These are phyloP conservation scores for Ceratocystis alfenasii DNA, from an alignment of 2,329 filamentous ascomycete genomes.

Conservation along the genomic window DNA sequence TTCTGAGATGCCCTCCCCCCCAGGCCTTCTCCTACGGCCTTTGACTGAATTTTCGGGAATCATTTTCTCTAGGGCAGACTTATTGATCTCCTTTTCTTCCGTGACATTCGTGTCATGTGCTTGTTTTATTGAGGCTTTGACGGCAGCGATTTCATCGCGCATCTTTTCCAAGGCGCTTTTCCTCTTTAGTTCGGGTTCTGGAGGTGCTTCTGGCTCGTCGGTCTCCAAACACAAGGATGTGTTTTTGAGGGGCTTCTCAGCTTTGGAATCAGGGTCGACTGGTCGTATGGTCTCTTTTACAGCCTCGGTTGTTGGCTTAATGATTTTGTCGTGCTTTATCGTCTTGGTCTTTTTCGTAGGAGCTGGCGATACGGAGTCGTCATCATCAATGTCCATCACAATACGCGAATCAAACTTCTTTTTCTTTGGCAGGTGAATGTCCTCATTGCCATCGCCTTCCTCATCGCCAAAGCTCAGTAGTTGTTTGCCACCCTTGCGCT, in stretches of 20 bases:
- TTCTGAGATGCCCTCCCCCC: slow-evolving; percentile 38
- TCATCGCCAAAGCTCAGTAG: slow-evolving; percentile 67
- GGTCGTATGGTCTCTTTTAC: background rate
- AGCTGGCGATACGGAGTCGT: slow-evolving; percentile 9
- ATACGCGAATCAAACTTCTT: slow-evolving; percentile 68
- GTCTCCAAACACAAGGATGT: slow-evolving; percentile 10
- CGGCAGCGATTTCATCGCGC: slow-evolving; percentile 66
- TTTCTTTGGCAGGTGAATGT: slow-evolving; percentile 55
- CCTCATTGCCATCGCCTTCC: slow-evolving; percentile 45
- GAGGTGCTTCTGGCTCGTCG: slow-evolving; percentile 11
- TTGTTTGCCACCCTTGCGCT: slow-evolving; percentile 63
- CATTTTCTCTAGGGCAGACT: slow-evolving; percentile 59
- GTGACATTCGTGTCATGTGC: slow-evolving; percentile 34
- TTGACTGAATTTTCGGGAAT: slow-evolving; percentile 59
- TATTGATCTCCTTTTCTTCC: slow-evolving; percentile 44
- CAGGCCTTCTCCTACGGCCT: slow-evolving; percentile 52
- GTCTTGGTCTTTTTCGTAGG: slow-evolving; percentile 20
- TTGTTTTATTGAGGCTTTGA: slow-evolving; percentile 72
- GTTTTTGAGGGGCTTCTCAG: background rate
- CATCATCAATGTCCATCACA: slow-evolving; percentile 44
- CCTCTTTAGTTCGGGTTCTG: slow-evolving; percentile 23
- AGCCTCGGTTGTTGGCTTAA: background rate
- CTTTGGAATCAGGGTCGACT: background rate
- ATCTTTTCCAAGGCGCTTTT: slow-evolving; percentile 49
- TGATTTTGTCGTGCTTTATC: slow-evolving; percentile 5